Conservation (phyloP, 1,139 yeast species). For the Kluyveromyces marxianus region DNA sequence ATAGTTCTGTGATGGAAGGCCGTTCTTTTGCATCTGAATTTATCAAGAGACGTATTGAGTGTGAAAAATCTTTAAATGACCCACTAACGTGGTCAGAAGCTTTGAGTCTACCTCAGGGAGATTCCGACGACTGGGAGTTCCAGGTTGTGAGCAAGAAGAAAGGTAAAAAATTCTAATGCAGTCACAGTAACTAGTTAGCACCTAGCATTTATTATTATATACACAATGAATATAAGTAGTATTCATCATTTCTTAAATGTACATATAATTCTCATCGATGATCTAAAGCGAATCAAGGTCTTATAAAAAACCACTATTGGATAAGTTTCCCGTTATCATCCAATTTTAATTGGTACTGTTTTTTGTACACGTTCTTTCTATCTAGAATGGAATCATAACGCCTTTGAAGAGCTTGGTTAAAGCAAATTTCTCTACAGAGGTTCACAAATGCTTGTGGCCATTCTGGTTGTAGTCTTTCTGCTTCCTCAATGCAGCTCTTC, state of each 20-base stretch:
- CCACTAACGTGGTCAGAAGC: conserved; percentile 66
- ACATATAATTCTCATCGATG: background rate
- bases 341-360: conserved; percentile 43
- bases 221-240: background rate
- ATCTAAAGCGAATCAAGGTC: background rate
- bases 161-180: conserved; percentile 33
- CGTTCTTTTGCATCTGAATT: conserved; percentile 90
- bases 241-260: no score
- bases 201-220: background rate
- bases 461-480: conserved; percentile 63
- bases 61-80: conserved; percentile 53
- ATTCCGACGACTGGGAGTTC: conserved; percentile 77
- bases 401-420: conserved; percentile 84
- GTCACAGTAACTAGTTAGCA: background rate
- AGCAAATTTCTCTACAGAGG: conserved; percentile 81
- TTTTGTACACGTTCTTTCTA: conserved; percentile 42
- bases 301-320: background rate
- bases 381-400: conserved; percentile 60
- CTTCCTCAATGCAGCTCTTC: conserved; percentile 69
- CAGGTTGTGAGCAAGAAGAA: conserved; percentile 64
- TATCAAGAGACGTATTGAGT: conserved; percentile 63
- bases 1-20: conserved; percentile 91
- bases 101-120: conserved; percentile 42
- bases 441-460: conserved; percentile 77
- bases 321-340: conserved; percentile 29